phyloP scores from a whole-genome alignment of 169 alveolate genomes.

The Plasmodium relictum region DNA sequence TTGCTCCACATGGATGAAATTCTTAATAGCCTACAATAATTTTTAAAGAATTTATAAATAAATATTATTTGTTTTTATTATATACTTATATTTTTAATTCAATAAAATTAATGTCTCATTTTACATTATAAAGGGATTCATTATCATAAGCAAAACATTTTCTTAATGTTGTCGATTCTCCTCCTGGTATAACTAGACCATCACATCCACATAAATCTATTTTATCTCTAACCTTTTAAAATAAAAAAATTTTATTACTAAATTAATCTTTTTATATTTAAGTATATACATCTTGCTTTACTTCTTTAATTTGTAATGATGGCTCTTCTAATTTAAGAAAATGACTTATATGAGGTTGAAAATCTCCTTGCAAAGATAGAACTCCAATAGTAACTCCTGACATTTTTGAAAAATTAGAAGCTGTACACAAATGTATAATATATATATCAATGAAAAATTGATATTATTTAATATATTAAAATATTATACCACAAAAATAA shows the following conservation, averaged over 20 bases:
- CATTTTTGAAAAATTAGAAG: slow-evolving; percentile 2
- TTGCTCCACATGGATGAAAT: slow-evolving; percentile 55
- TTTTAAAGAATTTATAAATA: neutral
- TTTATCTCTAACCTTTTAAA: slow-evolving; percentile 40
- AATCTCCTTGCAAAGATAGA: slow-evolving; percentile 66
- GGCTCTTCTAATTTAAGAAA: slow-evolving; percentile 54
- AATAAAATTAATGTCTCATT: neutral
- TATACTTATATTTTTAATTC: neutral
- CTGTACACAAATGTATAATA: too few species aligned
- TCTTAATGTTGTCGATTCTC: slow-evolving; percentile 65
- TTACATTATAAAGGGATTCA: slow-evolving; percentile 69
- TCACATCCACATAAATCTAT: slow-evolving; percentile 34
- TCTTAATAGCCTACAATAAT: slow-evolving; percentile 31
- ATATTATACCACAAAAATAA: neutral
- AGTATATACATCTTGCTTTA: neutral
- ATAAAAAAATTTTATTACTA: neutral
- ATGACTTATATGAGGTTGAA: slow-evolving; percentile 56
- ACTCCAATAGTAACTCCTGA: slow-evolving; percentile 54
- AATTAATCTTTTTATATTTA: neutral
- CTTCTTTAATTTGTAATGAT: slow-evolving; percentile 22
- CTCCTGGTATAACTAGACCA: slow-evolving; percentile 75
- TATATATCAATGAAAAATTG: neutral
- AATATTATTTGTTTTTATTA: neutral
- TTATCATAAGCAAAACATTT: slow-evolving; percentile 55
- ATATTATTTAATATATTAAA: neutral